Evolutionary conservation across 495 filamentous ascomycete genomes (phyloP).

Genomic region (Cercophora scortea): DNA sequence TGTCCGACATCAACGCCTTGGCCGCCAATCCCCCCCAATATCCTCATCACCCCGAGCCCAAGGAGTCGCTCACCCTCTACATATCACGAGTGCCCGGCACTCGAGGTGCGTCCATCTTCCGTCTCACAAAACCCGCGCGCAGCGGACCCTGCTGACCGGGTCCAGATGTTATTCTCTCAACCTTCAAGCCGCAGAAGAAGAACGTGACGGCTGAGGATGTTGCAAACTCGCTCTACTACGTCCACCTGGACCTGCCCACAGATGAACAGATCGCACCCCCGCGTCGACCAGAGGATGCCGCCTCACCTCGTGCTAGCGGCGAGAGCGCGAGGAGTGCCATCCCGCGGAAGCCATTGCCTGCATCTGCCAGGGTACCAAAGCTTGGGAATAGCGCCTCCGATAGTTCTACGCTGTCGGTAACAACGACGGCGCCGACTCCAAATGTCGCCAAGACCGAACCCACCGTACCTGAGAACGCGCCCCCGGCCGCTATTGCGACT

Average conservation of each 20-base stretch:
- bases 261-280: conserved; percentile 43
- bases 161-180: conserved; percentile 87
- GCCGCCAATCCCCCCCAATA: conserved; percentile 83
- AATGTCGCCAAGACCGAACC: not conserved
- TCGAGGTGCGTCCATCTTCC: conserved; percentile 48
- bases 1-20: conserved; percentile 69
- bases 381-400: not conserved
- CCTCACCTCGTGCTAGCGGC: conserved; percentile 40
- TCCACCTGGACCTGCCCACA: conserved; percentile 67
- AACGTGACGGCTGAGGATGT: conserved; percentile 85
- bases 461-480: not conserved
- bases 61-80: conserved; percentile 70
- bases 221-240: conserved; percentile 78
- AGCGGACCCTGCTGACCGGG: conserved; percentile 6
- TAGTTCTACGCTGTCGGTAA: not conserved
- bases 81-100: conserved; percentile 89
- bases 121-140: too few species aligned
- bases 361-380: conserved; percentile 9
- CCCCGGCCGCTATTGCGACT: not conserved
- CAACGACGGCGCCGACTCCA: not conserved
- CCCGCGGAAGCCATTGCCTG: conserved; percentile 36
- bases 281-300: conserved; percentile 27
- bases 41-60: conserved; percentile 59
- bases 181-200: conserved; percentile 77
- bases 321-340: conserved; percentile 38